Conservation (phyloP, 805 yeast genomes). For the Ogataea ramenticola region DNA sequence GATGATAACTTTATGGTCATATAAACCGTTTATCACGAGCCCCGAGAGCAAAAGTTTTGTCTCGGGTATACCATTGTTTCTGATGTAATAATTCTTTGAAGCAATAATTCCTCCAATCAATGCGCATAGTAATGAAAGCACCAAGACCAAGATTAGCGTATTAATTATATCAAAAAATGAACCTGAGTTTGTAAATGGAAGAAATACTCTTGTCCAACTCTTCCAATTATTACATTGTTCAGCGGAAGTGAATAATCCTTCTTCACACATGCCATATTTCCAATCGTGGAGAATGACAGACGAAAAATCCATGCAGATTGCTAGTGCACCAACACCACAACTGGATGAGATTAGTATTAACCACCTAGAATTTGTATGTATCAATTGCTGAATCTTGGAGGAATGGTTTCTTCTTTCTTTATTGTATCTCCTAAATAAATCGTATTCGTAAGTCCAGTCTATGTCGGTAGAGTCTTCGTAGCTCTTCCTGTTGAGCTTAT, state of each 20-base stretch:
- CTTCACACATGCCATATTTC: conserved; percentile 44
- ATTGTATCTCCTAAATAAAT: conserved; percentile 6
- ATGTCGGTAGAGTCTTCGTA: conserved; percentile 38
- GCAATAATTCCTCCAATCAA: conserved; percentile 28
- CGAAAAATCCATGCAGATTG: conserved; percentile 41
- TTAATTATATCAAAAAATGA: conserved; percentile 12
- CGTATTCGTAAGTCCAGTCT: conserved; percentile 46
- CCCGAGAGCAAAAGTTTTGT: conserved; percentile 65
- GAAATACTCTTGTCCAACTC: conserved; percentile 25
- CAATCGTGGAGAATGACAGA: conserved; percentile 46
- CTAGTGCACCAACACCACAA: conserved; percentile 37
- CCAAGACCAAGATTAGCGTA: conserved; percentile 30
- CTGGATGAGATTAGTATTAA: conserved; percentile 37
- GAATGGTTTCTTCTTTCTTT: conserved; percentile 2
- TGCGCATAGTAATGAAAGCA: conserved; percentile 32
- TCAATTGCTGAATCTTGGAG: conserved; percentile 3
- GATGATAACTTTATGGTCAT: conserved; percentile 44
- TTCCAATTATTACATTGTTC: conserved; percentile 27
- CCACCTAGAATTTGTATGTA: conserved; percentile 36
- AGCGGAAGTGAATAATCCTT: conserved; percentile 18
- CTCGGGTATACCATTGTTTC: conserved; percentile 67
- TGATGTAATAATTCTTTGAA: conserved; percentile 28
- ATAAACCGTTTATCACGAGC: conserved; percentile 42
- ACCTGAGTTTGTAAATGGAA: conserved; percentile 22
- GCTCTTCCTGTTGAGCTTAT: conserved; percentile 2